These are phyloP conservation scores for Mucor racemosus DNA, from an alignment of 371 early-diverging fungal genomes.

Conservation along the genomic window DNA sequence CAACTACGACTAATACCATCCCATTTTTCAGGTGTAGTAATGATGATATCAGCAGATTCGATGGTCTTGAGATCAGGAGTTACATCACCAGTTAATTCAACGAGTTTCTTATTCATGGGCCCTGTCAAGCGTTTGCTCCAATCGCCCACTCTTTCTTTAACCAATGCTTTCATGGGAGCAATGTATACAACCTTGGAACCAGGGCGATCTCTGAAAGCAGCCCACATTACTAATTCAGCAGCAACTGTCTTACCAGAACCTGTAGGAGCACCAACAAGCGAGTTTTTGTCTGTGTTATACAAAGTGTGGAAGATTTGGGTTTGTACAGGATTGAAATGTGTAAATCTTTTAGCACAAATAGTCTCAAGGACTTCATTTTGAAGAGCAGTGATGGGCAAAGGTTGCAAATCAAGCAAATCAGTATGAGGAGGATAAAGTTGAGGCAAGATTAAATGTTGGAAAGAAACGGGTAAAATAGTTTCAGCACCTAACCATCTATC, in stretches of 20 bases:
- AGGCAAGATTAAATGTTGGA: constrained; percentile 89
- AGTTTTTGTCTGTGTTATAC: constrained; percentile 86
- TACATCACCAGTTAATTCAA: constrained; percentile 98
- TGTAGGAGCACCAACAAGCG: constrained; percentile 97
- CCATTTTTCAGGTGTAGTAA: constrained; percentile 99
- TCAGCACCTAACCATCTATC: constrained; percentile 96
- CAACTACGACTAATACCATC: constrained; percentile 95
- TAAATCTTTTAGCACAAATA: constrained; percentile 80
- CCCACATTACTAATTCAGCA: constrained; percentile 95
- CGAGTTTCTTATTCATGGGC: constrained; percentile 79
- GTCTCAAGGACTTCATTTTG: constrained; percentile 79
- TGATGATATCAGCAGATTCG: constrained; percentile 90
- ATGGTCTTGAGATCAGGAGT: constrained; percentile 90
- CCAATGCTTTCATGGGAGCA: constrained; percentile 99
- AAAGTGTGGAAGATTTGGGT: constrained; percentile 97
- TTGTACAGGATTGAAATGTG: constrained; percentile 98
- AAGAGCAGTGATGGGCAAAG: constrained; percentile 85
- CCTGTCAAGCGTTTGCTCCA: constrained; percentile 83
- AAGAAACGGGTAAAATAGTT: constrained; percentile 82
- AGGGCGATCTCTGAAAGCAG: constrained; percentile 85
- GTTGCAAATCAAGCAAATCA: constrained; percentile 86
- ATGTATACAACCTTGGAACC: constrained; percentile 95
- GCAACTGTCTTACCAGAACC: constrained; percentile 99
- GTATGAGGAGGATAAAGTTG: constrained; percentile 84
- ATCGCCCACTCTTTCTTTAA: constrained; percentile 95